phyloP scores from a whole-genome alignment of 2,329 filamentous ascomycete species.

The Paramyrothecium sp. region DNA sequence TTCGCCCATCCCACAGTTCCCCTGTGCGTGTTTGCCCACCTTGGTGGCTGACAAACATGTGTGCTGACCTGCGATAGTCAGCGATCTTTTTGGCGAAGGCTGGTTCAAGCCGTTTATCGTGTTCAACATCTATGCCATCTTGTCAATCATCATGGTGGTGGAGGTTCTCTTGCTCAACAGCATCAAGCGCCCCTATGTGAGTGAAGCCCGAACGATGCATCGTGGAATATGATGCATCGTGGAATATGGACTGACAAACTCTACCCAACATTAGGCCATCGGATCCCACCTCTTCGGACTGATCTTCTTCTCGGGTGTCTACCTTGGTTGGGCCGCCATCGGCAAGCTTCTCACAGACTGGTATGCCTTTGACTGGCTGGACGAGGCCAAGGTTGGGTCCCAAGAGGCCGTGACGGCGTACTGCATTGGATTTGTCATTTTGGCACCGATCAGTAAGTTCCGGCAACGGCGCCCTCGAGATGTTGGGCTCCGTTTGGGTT shows the following conservation, averaged over 20 bases:
- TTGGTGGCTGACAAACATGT: slow-evolving; percentile 4
- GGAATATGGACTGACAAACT: slow-evolving; percentile 9
- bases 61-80: slow-evolving; percentile 32
- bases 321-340: slow-evolving; percentile 48
- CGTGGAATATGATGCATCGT: not conserved
- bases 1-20: slow-evolving; percentile 11
- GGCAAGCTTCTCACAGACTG: slow-evolving; percentile 45
- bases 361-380: slow-evolving; percentile 51
- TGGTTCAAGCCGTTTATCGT: slow-evolving; percentile 46
- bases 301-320: slow-evolving; percentile 37
- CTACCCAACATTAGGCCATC: slow-evolving; percentile 34
- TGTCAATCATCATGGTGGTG: slow-evolving; percentile 39
- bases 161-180: slow-evolving; percentile 52
- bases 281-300: slow-evolving; percentile 41
- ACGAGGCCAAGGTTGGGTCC: slow-evolving; percentile 40
- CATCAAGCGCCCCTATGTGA: slow-evolving; percentile 49
- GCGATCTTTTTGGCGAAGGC: slow-evolving; percentile 45
- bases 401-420: slow-evolving; percentile 43
- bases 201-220: slow-evolving; percentile 11
- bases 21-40: slow-evolving; percentile 15
- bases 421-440: slow-evolving; percentile 40
- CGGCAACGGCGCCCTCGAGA: not conserved
- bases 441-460: slow-evolving; percentile 45
- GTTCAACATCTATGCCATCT: slow-evolving; percentile 43
- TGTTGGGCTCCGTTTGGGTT: not conserved